Evolutionary conservation across 495 filamentous ascomycete species (phyloP), one percentile per base, ranked within the genome.

Genomic region (Neurospora terricola): DNA sequence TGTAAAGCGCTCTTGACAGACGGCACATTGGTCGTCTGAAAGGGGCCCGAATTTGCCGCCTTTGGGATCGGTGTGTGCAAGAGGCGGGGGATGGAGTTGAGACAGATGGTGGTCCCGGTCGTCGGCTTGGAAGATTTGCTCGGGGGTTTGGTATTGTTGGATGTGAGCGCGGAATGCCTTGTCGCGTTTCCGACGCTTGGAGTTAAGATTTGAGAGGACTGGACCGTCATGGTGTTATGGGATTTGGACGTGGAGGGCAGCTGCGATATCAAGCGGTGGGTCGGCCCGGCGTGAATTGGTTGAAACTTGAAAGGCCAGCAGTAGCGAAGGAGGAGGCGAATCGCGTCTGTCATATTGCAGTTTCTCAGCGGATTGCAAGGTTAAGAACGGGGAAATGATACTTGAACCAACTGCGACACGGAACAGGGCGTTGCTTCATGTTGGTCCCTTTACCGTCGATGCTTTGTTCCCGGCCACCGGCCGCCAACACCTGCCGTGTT

Each of bases 11-110:
- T 45, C 6, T 21, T 45, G 18, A 21, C 8, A 45, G 8, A 45
- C 8, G 8, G 3, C 8, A 5, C 43, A 45, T 4, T 45, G n/a
- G 1, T 21, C n/a, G 9, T 10, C 8, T 0, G 3, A 0, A 0
- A 21, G 1, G 8, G n/a, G 4, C 9, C 0, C 1, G 16, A 43
- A 43, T n/a, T 1, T 3, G 16, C 40, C 40, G 40, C 3, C 16
- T 43, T 43, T n/a, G 16, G 5, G 38, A 14, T 40, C 12, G 42
- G 2, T 45, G 7, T n/a, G 42, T 0, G 42, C 7, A 4, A 45
- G 18, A 9, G 18, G 8, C 0, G 7, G 42, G 42, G 18, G 18
- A 0, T 45, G 6, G 18, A 45, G 7, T n/a, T n/a, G 42, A n/a
- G 42, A 45, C 0, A n/a, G 3, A 45, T n/a, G 18, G 18, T 45